These are phyloP conservation scores for Cucumis hystrix DNA, from an alignment of 306 rosid genomes.

Conservation along the genomic window DNA sequence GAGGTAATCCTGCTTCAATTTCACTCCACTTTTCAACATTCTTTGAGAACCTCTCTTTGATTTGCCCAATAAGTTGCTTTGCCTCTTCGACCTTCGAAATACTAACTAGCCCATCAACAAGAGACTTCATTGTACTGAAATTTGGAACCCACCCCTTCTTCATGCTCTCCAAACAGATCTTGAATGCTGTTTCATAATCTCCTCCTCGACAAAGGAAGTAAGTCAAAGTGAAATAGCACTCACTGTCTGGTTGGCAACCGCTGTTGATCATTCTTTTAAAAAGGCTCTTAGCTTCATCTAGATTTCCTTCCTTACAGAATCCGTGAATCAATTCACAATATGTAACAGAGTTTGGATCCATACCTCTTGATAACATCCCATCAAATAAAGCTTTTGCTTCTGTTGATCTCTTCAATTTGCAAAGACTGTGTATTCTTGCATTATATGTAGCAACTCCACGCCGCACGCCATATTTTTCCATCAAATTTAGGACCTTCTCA, in stretches of 20 bases:
- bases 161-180: slow-evolving; percentile 39
- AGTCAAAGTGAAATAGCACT: slow-evolving; percentile 41
- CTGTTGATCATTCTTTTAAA: slow-evolving; percentile 37
- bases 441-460: slow-evolving; percentile 40
- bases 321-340: slow-evolving; percentile 60
- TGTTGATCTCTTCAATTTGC: slow-evolving; percentile 46
- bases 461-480: slow-evolving; percentile 33
- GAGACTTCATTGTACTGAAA: slow-evolving; percentile 41
- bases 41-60: slow-evolving; percentile 48
- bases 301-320: slow-evolving; percentile 50
- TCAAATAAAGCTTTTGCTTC: slow-evolving; percentile 63
- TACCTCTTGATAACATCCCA: slow-evolving; percentile 41
- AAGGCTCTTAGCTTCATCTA: slow-evolving; percentile 49
- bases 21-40: slow-evolving; percentile 50
- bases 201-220: slow-evolving; percentile 32
- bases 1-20: slow-evolving; percentile 54
- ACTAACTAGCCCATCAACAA: slow-evolving; percentile 60
- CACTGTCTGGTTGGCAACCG: slow-evolving; percentile 28
- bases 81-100: slow-evolving; percentile 47
- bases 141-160: slow-evolving; percentile 65
- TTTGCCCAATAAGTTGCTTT: slow-evolving; percentile 33
- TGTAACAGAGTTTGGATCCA: slow-evolving; percentile 43
- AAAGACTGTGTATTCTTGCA: slow-evolving; percentile 55
- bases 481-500: slow-evolving; percentile 45
- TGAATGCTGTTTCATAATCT: slow-evolving; percentile 43